Conservation (phyloP, 2,329 filamentous ascomycete species). For the Ampelomyces quisqualis region DNA sequence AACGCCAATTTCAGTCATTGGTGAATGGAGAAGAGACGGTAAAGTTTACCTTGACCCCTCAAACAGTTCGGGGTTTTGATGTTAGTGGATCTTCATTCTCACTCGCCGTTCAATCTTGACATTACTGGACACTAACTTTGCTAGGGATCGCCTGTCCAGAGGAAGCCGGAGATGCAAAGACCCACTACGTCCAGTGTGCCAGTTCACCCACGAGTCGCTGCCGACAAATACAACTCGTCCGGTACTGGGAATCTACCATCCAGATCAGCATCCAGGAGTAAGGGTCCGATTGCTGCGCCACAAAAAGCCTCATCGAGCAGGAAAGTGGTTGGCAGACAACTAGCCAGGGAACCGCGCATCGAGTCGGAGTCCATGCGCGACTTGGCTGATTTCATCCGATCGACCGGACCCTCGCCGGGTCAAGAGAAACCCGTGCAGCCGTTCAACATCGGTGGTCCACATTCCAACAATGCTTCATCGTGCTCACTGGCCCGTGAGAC, state of each 20-base stretch:
- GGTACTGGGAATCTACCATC: constrained; percentile 30
- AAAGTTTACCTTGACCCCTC: constrained; percentile 53
- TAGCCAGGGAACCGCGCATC: constrained; percentile 71
- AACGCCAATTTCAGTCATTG: constrained; percentile 51
- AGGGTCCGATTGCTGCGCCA: constrained; percentile 17
- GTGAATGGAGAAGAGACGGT: constrained; percentile 52
- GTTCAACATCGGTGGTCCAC: constrained; percentile 28
- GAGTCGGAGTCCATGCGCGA: constrained; percentile 72
- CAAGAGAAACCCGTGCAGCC: constrained; percentile 38
- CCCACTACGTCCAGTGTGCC: constrained; percentile 28
- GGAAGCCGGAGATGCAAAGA: constrained; percentile 20
- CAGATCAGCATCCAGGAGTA: constrained; percentile 24
- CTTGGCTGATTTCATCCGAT: constrained; percentile 86
- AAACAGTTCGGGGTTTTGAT: constrained; percentile 48
- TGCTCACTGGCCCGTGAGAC: constrained; percentile 33
- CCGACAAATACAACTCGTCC: constrained; percentile 31
- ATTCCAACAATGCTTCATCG: constrained; percentile 22
- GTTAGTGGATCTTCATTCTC: constrained; percentile 40
- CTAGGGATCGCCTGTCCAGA: constrained; percentile 24
- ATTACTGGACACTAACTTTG: too few species aligned
- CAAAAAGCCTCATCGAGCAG: constrained; percentile 29
- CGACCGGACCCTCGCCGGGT: constrained; percentile 63
- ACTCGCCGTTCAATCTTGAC: not conserved
- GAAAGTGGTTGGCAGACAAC: constrained; percentile 33
- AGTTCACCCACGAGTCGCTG: constrained; percentile 36